phyloP scores from a whole-genome alignment of 2,329 filamentous ascomycete species.

The Karstenula rhodostoma region DNA sequence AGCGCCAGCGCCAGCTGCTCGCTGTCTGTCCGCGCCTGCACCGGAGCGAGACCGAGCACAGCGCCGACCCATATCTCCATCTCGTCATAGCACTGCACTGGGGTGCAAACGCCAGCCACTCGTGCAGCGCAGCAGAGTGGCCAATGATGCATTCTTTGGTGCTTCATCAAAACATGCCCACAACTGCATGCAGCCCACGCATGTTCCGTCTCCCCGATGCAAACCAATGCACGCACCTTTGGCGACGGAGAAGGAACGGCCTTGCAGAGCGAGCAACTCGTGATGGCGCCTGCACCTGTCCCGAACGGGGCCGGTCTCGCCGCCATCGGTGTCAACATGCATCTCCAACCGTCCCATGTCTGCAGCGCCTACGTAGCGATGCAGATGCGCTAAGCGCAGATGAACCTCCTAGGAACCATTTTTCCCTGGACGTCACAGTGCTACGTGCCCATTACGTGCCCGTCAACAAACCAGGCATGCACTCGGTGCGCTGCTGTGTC shows the following conservation, averaged over 20 bases:
- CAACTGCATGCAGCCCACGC: conserved; percentile 30
- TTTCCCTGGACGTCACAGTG: conserved; percentile 1
- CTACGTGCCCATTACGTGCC: neutral
- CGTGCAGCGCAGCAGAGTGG: conserved; percentile 7
- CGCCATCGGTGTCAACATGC: conserved; percentile 20
- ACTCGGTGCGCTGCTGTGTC: conserved; percentile 20
- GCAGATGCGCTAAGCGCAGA: conserved; percentile 26
- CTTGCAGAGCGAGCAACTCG: conserved; percentile 25
- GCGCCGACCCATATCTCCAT: conserved; percentile 30
- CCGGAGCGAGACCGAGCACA: conserved; percentile 38
- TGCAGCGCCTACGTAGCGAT: conserved; percentile 19
- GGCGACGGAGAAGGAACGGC: conserved; percentile 24
- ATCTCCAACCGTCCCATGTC: conserved; percentile 19
- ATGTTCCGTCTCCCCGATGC: conserved; percentile 42
- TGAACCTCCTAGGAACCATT: conserved; percentile 17
- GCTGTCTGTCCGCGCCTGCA: conserved; percentile 29
- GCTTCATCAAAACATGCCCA: conserved; percentile 22
- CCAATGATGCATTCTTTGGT: conserved; percentile 20
- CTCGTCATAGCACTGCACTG: conserved; percentile 32
- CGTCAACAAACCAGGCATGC: neutral
- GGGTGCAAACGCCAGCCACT: conserved; percentile 20
- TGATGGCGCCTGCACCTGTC: conserved; percentile 23
- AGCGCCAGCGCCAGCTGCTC: conserved; percentile 34
- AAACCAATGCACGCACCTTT: conserved; percentile 25
- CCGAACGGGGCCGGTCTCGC: conserved; percentile 21